phyloP scores from a whole-genome alignment of 148 eudicot genomes.

The Vaccinium macrocarpon region DNA sequence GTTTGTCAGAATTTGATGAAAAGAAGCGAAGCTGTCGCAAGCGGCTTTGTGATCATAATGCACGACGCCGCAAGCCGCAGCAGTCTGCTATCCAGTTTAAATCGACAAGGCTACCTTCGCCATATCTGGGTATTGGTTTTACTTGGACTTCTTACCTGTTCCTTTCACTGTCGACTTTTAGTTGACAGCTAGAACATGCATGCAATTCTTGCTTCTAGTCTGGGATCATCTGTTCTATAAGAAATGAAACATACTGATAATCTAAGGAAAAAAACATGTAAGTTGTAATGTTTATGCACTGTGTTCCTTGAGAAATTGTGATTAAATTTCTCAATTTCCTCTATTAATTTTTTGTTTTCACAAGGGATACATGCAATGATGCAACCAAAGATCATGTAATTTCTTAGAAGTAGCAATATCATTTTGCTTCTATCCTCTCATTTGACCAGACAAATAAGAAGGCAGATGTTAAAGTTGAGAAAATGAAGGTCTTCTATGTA shows the following conservation, averaged over 20 bases:
- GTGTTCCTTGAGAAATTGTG: neutral
- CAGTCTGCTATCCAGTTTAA: constrained; percentile 62
- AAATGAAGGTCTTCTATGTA: neutral
- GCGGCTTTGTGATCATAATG: constrained; percentile 92
- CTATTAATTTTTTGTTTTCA: neutral
- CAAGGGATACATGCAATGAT: neutral
- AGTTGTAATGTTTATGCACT: neutral
- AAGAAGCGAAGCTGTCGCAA: constrained; percentile 93
- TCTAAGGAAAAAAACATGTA: neutral
- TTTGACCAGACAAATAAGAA: no score
- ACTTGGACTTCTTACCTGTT: neutral
- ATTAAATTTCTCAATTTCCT: neutral
- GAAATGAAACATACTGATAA: neutral
- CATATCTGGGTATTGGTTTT: constrained; percentile 48
- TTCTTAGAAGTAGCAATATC: neutral
- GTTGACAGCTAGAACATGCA: neutral
- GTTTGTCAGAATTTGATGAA: constrained; percentile 83
- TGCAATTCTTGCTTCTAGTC: neutral
- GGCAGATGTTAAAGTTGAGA: neutral
- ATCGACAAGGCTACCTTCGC: constrained; percentile 49
- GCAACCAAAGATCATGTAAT: neutral
- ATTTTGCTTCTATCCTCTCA: neutral
- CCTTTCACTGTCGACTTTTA: neutral
- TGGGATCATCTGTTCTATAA: neutral
- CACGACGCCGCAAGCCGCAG: constrained; percentile 87